Evolutionary conservation across 768 basidiomycete species (phyloP).

Genomic region (Lactarius vividus): DNA sequence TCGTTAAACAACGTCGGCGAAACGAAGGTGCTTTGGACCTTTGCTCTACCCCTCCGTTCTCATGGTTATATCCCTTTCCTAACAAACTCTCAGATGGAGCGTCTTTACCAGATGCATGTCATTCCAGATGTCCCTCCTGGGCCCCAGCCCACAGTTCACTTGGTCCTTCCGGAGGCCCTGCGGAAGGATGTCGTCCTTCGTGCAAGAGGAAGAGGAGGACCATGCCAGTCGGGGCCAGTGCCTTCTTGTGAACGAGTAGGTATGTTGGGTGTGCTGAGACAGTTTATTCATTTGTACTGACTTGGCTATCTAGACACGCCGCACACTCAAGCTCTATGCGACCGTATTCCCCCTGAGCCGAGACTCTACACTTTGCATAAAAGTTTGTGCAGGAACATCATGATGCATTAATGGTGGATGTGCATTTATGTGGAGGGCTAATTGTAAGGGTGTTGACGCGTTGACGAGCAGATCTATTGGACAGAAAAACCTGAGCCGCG

Average conservation of each 20-base stretch:
- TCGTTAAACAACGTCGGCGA: conserved; percentile 83
- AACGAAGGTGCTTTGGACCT: conserved; percentile 81
- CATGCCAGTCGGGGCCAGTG: conserved; percentile 63
- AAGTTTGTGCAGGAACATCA: conserved; percentile 52
- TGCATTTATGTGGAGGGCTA: conserved; percentile 76
- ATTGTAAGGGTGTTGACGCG: conserved; percentile 1
- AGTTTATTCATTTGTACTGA: background rate
- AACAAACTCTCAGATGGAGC: conserved; percentile 71
- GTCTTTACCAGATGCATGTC: conserved; percentile 86
- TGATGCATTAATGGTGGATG: conserved; percentile 61
- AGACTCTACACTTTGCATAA: conserved; percentile 78
- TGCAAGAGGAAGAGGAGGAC: conserved; percentile 32
- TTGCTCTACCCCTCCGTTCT: background rate
- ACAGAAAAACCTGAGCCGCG: conserved; percentile 51
- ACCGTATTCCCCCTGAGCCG: conserved; percentile 76
- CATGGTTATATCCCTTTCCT: background rate
- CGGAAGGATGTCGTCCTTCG: conserved; percentile 32
- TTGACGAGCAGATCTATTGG: conserved; percentile 15
- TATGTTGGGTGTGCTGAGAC: conserved; percentile 32
- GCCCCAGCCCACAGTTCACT: conserved; percentile 69
- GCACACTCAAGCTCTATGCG: conserved; percentile 61
- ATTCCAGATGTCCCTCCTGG: conserved; percentile 81
- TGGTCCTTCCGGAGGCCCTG: conserved; percentile 48
- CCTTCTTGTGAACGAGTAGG: conserved; percentile 63
- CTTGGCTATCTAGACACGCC: conserved; percentile 48